Conservation (phyloP, 352 stramenopile species). For the Phytophthora multivora region DNA sequence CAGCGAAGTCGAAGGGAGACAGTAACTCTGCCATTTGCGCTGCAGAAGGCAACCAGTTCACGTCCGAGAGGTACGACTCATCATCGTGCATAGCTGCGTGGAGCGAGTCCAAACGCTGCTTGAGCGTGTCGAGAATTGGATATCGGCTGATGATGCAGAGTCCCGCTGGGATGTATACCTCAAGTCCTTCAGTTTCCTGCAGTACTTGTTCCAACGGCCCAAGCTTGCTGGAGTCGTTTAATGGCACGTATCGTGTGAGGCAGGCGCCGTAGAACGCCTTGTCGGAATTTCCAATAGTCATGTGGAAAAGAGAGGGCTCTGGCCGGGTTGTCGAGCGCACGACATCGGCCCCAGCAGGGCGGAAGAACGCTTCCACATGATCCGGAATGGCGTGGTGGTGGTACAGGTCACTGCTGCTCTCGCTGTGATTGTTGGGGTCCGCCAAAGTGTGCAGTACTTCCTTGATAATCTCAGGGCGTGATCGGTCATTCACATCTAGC, state of each 20-base stretch:
- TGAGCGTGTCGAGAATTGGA: conserved; percentile 82
- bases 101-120: conserved; percentile 66
- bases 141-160: conserved; percentile 86
- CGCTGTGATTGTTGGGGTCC: conserved; percentile 36
- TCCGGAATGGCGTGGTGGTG: conserved; percentile 84
- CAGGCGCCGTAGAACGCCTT: conserved; percentile 84
- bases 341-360: conserved; percentile 59
- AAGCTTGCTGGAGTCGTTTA: conserved; percentile 70
- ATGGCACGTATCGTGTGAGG: conserved; percentile 78
- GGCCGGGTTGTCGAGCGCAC: conserved; percentile 63
- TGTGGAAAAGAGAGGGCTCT: conserved; percentile 75
- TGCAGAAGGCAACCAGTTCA: conserved; percentile 60
- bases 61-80: conserved; percentile 53
- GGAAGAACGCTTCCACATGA: conserved; percentile 86
- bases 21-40: conserved; percentile 69
- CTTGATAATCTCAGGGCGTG: conserved; percentile 63
- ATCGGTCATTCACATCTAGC: conserved; percentile 63
- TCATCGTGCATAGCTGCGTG: conserved; percentile 66
- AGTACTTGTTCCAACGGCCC: conserved; percentile 78
- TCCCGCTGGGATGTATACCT: conserved; percentile 76
- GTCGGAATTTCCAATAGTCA: conserved; percentile 84
- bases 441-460: conserved; percentile 76
- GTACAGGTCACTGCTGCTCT: conserved; percentile 62
- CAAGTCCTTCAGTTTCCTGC: conserved; percentile 79
- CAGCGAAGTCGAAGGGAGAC: conserved; percentile 65